These are phyloP conservation scores for Castanospermum australe DNA, from an alignment of 306 rosid species.

Conservation along the genomic window DNA sequence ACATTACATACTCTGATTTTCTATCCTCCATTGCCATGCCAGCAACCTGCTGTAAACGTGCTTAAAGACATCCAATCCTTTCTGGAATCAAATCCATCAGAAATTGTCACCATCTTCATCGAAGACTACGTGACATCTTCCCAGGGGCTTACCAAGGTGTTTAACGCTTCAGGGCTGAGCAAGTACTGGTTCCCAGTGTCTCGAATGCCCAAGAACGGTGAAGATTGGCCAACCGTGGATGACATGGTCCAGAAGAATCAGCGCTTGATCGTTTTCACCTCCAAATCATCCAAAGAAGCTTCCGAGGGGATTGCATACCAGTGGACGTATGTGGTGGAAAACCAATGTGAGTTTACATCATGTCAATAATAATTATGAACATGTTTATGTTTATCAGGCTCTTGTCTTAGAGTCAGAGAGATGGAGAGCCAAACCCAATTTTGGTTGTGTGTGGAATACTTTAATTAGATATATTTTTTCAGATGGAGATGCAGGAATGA, in stretches of 20 bases:
- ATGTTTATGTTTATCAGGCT: too few relatives aligned
- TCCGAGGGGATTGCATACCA: conserved; percentile 62
- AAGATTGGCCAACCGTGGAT: conserved; percentile 61
- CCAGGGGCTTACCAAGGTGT: conserved; percentile 57
- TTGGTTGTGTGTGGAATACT: not conserved
- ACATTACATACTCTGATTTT: too few relatives aligned
- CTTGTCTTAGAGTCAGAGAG: too few relatives aligned
- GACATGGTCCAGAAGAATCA: conserved; percentile 57
- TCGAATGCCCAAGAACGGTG: conserved; percentile 53
- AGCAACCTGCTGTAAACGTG: conserved; percentile 60
- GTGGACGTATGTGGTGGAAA: conserved; percentile 66
- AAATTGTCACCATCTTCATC: conserved; percentile 65
- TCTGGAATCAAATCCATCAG: conserved; percentile 50
- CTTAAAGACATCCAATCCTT: conserved; percentile 48
- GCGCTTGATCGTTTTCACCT: conserved; percentile 58
- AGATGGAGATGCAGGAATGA: conserved; percentile 68
- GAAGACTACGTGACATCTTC: conserved; percentile 67
- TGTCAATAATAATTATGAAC: too few relatives aligned
- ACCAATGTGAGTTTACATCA: conserved; percentile 41
- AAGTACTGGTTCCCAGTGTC: conserved; percentile 47
- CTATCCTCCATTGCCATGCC: too few relatives aligned
- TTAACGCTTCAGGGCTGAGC: conserved; percentile 50
- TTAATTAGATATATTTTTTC: too few relatives aligned
- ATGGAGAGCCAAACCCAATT: not conserved
- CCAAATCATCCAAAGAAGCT: conserved; percentile 50